phyloP scores from a whole-genome alignment of 1,139 yeast genomes.

The Yamadazyma epiphylla region DNA sequence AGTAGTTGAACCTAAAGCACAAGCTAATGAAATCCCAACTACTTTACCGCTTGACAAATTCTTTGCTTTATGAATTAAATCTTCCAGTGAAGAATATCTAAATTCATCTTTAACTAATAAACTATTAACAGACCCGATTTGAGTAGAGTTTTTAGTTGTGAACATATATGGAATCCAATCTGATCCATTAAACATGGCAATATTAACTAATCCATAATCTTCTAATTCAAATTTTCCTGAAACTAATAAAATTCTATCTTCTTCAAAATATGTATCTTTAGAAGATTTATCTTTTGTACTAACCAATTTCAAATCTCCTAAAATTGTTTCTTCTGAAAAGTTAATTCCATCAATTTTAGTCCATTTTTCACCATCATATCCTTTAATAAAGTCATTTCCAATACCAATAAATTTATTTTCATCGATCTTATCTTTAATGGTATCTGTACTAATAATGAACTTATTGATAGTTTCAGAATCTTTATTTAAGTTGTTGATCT shows the following conservation, averaged over 20 bases:
- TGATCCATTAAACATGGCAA: conserved; percentile 68
- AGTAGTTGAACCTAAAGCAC: conserved; percentile 78
- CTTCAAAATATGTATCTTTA: conserved; percentile 33
- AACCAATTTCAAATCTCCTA: conserved; percentile 41
- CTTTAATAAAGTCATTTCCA: conserved; percentile 49
- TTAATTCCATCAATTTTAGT: conserved; percentile 29
- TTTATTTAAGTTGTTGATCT: conserved; percentile 17
- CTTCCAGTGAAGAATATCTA: conserved; percentile 37
- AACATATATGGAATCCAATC: conserved; percentile 69
- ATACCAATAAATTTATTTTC: conserved; percentile 24
- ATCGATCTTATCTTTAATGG: conserved; percentile 26
- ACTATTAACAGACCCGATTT: conserved; percentile 30
- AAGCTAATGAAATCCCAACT: conserved; percentile 82
- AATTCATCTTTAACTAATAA: conserved; percentile 35
- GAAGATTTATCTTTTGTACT: conserved; percentile 20
- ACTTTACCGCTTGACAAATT: conserved; percentile 61
- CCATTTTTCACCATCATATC: conserved; percentile 51
- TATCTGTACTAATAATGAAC: conserved; percentile 36
- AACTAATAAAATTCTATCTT: conserved; percentile 49
- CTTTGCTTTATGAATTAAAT: conserved; percentile 18
- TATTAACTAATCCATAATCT: conserved; percentile 57
- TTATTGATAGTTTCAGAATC: conserved; percentile 41
- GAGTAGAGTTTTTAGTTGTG: conserved; percentile 17
- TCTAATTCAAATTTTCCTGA: conserved; percentile 57
- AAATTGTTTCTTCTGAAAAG: conserved; percentile 20